Conservation (phyloP, 2,329 filamentous ascomycete species). For the Arthroderma uncinatum region DNA sequence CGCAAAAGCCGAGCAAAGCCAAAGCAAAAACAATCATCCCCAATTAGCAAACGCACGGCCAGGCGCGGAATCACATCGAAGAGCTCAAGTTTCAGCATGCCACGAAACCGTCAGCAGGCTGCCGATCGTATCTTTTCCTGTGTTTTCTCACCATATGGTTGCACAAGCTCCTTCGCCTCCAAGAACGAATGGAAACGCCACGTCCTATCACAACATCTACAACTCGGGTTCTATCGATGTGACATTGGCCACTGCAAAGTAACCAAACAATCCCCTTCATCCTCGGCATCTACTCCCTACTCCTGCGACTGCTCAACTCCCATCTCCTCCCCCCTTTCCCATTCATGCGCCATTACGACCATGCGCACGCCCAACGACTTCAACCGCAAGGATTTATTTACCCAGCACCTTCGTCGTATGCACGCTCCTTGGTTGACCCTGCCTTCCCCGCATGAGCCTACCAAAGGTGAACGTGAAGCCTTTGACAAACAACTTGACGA, state of each 20-base stretch:
- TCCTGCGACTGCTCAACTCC: slow-evolving; percentile 17
- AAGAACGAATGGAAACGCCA: slow-evolving; percentile 98
- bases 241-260: slow-evolving; percentile 48
- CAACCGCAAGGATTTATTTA: slow-evolving; percentile 86
- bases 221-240: slow-evolving; percentile 65
- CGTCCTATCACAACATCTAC: slow-evolving; percentile 66
- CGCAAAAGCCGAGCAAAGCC: background rate
- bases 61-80: slow-evolving; percentile 1
- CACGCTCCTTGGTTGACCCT: slow-evolving; percentile 48
- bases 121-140: slow-evolving; percentile 49
- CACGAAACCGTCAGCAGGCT: slow-evolving; percentile 6
- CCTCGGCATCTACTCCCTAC: slow-evolving; percentile 16
- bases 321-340: slow-evolving; percentile 7
- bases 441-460: slow-evolving; percentile 20
- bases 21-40: slow-evolving; percentile 1
- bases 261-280: slow-evolving; percentile 18
- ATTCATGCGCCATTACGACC: slow-evolving; percentile 2
- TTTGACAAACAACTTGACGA: slow-evolving; percentile 45
- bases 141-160: slow-evolving; percentile 68
- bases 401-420: slow-evolving; percentile 79
- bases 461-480: slow-evolving; percentile 23
- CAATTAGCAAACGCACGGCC: background rate
- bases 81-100: background rate
- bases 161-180: slow-evolving; percentile 56
- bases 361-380: slow-evolving; percentile 51